Evolutionary conservation across 306 rosid species (phyloP), one percentile per base, ranked within the genome.

Genomic region (Castanea sativa): DNA sequence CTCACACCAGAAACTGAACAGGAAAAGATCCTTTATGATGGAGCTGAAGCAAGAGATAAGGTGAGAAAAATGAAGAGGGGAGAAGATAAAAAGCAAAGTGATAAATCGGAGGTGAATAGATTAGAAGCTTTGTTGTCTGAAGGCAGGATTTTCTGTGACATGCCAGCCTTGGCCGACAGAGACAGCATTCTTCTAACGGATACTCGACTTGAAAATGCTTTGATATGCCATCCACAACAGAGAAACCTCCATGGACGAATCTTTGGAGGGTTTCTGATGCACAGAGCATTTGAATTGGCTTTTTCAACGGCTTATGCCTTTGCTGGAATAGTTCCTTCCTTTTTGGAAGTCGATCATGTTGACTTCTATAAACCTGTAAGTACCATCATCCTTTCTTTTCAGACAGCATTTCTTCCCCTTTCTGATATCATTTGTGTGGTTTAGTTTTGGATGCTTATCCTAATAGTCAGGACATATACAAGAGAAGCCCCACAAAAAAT

Each of bases 261-360:
- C 78, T 96, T 96, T 14, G 99, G 99, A 82, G 98, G 99, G 57
- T 93, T 96, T 83, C 71, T 96, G 86, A 91, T 96, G 99, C 97
- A 96, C 79, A 88, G 94, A 27, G 99, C 99, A 15, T 91, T 90
- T 75, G 99, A 93, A 77, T 86, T 96, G 88, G 98, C 99, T 63
- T 93, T 96, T 86, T 88, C 99, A 25, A 93, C 99, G 2, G 89
- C 99, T 51, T 96, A 93, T 87, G 89, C 89, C 74, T 96, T 96
- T 85, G 97, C 98, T 33, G 99, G 98, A 82, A 73, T 87, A 77
- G 91, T 88, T 81, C 99, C 99, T 72, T 91, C 67, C 89, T 96
- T 96, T 89, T 87, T 90, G 4, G 99, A 96, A 91, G 97, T 96
- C 32, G 98, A 96, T 85, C 98, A 88, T 73, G 96, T 96, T 86